A percentile compares a stretch with the other conserved stretches of the same genome.
These are phyloP conservation scores for Cylindrotheca fusiformis DNA, from an alignment of 108 stramenopile species.

Conservation along the genomic window DNA sequence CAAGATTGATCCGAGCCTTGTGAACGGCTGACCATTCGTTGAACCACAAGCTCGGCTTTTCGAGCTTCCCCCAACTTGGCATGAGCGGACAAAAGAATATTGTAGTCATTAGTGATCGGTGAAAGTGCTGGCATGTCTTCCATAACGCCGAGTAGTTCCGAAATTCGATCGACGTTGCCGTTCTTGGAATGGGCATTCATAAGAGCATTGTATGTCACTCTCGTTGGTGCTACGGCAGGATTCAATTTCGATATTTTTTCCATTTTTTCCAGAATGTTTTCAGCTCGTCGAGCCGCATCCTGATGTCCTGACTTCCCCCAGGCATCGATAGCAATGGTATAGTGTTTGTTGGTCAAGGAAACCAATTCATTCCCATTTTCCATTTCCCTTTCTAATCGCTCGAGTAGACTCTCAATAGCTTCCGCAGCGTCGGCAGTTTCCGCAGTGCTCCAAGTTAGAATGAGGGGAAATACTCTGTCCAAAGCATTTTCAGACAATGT, in stretches of 20 bases:
- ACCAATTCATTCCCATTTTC: slow-evolving; percentile 49
- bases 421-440: slow-evolving; percentile 37
- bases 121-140: slow-evolving; percentile 8
- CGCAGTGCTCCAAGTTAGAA: slow-evolving; percentile 7
- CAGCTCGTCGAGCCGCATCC: slow-evolving; percentile 50
- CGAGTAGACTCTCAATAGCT: slow-evolving; percentile 47
- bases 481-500: not conserved
- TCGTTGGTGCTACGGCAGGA: slow-evolving; percentile 26
- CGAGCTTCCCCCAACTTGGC: slow-evolving; percentile 26
- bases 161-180: slow-evolving; percentile 19
- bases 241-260: slow-evolving; percentile 2
- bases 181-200: slow-evolving; percentile 46
- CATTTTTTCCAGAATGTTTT: slow-evolving; percentile 37
- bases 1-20: slow-evolving; percentile 1
- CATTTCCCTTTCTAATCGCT: slow-evolving; percentile 51
- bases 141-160: slow-evolving; percentile 21
- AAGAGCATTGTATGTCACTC: slow-evolving; percentile 44
- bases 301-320: slow-evolving; percentile 64
- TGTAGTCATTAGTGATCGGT: slow-evolving; percentile 25
- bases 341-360: slow-evolving; percentile 32
- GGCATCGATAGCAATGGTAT: slow-evolving; percentile 62
- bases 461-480: slow-evolving; percentile 5
- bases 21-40: slow-evolving; percentile 25
- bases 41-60: slow-evolving; percentile 28
- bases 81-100: slow-evolving; percentile 33